Conservation (phyloP, 352 stramenopile species). For the Pythium aristosporum region DNA sequence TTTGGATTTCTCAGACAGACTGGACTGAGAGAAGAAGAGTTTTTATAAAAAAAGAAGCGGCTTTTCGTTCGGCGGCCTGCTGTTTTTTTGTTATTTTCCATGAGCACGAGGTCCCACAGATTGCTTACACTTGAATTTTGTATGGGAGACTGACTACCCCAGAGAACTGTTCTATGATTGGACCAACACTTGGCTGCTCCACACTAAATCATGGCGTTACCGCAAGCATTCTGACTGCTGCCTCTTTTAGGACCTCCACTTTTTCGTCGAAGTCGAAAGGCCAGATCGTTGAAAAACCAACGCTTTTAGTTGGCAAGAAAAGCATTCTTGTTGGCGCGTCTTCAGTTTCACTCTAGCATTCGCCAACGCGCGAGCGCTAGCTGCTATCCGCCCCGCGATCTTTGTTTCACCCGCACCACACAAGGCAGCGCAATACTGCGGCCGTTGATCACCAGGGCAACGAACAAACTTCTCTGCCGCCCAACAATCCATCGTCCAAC, state of each 20-base stretch:
- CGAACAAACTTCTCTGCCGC: background rate
- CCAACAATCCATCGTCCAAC: too few species aligned
- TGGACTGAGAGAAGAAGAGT: conserved; percentile 10
- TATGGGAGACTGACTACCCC: conserved; percentile 16
- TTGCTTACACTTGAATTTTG: conserved; percentile 2
- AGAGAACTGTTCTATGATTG: background rate
- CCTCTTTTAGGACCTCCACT: background rate
- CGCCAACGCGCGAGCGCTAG: background rate
- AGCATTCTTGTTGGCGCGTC: background rate
- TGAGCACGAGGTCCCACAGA: background rate
- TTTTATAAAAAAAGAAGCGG: conserved; percentile 2
- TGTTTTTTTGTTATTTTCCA: background rate
- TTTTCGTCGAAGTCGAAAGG: conserved; percentile 16
- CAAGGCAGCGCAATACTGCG: background rate
- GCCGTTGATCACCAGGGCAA: conserved; percentile 3
- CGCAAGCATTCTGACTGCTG: conserved; percentile 13
- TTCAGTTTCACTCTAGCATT: conserved; percentile 7
- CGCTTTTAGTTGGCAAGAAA: background rate
- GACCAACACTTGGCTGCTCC: conserved; percentile 5
- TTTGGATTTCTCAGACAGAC: background rate
- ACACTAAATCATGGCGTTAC: background rate
- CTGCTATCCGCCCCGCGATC: background rate
- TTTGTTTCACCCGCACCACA: background rate
- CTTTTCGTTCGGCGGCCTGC: background rate
- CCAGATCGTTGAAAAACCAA: background rate